Conservation (phyloP, 2,329 filamentous ascomycete genomes). For the Pezicula carpinea region DNA sequence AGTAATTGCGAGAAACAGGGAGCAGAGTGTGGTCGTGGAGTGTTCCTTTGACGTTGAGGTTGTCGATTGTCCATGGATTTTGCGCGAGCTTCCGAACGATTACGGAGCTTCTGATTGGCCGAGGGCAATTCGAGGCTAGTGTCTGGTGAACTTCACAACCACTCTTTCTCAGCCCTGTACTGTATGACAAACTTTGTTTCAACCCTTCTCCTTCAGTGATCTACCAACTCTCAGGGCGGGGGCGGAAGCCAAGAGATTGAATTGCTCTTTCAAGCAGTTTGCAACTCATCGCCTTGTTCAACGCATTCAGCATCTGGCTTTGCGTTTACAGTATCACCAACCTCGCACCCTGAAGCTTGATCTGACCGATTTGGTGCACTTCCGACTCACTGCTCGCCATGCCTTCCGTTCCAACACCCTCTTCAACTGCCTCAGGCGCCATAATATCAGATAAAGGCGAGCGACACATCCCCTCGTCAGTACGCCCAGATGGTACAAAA, state of each 20-base stretch:
- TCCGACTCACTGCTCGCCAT: conserved; percentile 18
- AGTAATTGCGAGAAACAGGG: conserved; percentile 7
- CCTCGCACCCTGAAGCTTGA: background rate
- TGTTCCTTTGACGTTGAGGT: conserved; percentile 12
- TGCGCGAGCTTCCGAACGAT: conserved; percentile 4
- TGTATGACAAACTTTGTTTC: too few relatives aligned
- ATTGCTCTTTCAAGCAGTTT: too few relatives aligned
- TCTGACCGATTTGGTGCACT: background rate
- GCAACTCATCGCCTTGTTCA: too few relatives aligned
- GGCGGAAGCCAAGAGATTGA: too few relatives aligned
- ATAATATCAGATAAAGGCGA: conserved; percentile 59
- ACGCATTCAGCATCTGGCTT: too few relatives aligned
- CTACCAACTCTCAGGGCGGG: too few relatives aligned
- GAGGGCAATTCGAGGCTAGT: background rate
- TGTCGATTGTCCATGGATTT: background rate
- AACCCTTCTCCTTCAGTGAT: too few relatives aligned
- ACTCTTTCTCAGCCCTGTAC: background rate
- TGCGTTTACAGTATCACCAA: background rate
- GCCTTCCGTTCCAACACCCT: conserved; percentile 37
- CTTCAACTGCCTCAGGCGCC: conserved; percentile 71
- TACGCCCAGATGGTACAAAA: conserved; percentile 83
- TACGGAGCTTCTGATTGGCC: conserved; percentile 13
- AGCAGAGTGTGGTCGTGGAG: conserved; percentile 8
- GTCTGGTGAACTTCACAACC: conserved; percentile 2
- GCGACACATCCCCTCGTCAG: conserved; percentile 83